phyloP scores from a whole-genome alignment of 257 asterid genomes.

The Ilex asprella region DNA sequence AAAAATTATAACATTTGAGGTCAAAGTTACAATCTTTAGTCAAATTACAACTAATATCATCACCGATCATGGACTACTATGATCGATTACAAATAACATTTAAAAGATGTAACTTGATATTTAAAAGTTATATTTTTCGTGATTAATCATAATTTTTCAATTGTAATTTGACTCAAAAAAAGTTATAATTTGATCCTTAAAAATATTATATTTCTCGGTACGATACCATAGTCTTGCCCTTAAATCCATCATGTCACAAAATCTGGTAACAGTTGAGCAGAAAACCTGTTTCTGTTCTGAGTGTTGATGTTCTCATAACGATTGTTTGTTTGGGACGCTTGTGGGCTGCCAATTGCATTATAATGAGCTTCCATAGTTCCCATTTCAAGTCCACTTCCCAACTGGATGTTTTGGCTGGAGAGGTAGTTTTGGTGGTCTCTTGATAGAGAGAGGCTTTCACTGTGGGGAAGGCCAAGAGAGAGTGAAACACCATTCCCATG shows the following conservation, averaged over 20 bases:
- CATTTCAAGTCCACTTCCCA: conserved; percentile 29
- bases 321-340: conserved; percentile 23
- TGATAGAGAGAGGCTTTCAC: conserved; percentile 28
- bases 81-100: too few relatives aligned
- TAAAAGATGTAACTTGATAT: too few relatives aligned
- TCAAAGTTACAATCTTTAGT: too few relatives aligned
- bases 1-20: too few relatives aligned
- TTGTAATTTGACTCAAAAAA: too few relatives aligned
- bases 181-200: too few relatives aligned
- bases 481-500: conserved; percentile 37
- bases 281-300: conserved; percentile 46
- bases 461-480: conserved; percentile 46
- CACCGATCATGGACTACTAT: too few relatives aligned
- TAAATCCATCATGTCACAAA: conserved; percentile 38
- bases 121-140: too few relatives aligned
- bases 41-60: too few relatives aligned
- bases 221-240: too few relatives aligned
- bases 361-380: conserved; percentile 17
- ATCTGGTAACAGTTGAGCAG: conserved; percentile 50
- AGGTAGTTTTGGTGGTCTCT: conserved; percentile 33
- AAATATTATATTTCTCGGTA: too few relatives aligned
- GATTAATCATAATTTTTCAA: too few relatives aligned
- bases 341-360: conserved; percentile 18
- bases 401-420: conserved; percentile 25
- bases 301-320: conserved; percentile 45